phyloP scores from a whole-genome alignment of 2,329 filamentous ascomycete genomes.

The Alternaria angustiovoidea region DNA sequence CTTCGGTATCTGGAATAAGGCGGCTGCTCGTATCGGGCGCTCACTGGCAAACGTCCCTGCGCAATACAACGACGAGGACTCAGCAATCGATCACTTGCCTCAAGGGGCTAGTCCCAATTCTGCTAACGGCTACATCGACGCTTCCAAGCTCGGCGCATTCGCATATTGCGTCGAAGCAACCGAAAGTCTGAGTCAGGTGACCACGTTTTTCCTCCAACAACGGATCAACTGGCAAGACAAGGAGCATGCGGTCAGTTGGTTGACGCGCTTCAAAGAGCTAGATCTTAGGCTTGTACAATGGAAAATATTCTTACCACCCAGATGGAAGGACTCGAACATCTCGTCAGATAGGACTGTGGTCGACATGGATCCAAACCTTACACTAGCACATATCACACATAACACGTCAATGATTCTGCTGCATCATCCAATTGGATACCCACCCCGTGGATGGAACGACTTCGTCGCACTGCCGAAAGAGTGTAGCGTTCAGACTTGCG shows the following conservation, averaged over 20 bases:
- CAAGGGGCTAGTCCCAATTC: constrained; percentile 43
- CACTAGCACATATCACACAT: constrained; percentile 46
- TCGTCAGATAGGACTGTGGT: constrained; percentile 37
- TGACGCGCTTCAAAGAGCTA: constrained; percentile 47
- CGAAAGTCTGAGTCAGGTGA: constrained; percentile 46
- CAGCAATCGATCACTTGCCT: constrained; percentile 26
- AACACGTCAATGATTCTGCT: constrained; percentile 49
- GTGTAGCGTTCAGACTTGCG: constrained; percentile 46
- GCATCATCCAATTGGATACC: constrained; percentile 44
- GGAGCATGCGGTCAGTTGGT: constrained; percentile 45
- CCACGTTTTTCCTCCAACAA: constrained; percentile 46
- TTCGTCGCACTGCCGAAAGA: constrained; percentile 44
- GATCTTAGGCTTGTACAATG: constrained; percentile 46
- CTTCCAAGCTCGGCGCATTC: constrained; percentile 46
- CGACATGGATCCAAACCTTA: constrained; percentile 48
- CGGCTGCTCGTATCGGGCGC: constrained; percentile 42
- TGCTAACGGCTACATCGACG: constrained; percentile 43
- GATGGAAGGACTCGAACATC: constrained; percentile 47
- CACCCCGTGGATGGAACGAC: constrained; percentile 41
- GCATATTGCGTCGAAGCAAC: constrained; percentile 47
- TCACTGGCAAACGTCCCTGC: constrained; percentile 44
- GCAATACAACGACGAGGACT: constrained; percentile 47
- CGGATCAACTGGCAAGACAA: constrained; percentile 47
- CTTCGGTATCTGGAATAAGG: constrained; percentile 48
- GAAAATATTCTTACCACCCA: constrained; percentile 45